These are phyloP conservation scores for Saccharomycopsis olivae DNA, from an alignment of 805 yeast genomes.

Conservation along the genomic window DNA sequence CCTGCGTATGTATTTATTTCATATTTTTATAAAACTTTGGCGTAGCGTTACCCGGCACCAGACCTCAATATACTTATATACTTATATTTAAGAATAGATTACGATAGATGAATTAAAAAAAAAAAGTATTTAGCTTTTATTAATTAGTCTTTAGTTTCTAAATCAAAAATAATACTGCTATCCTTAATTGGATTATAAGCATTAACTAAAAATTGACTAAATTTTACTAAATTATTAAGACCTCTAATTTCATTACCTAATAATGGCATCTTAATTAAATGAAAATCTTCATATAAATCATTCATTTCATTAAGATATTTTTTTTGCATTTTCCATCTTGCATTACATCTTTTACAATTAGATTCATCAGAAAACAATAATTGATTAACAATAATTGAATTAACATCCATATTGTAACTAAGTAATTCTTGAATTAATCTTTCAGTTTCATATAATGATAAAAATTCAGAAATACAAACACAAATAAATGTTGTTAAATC, in stretches of 20 bases:
- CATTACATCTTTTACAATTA: constrained; percentile 77
- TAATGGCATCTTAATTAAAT: constrained; percentile 89
- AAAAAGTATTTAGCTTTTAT: background rate
- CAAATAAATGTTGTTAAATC: constrained; percentile 92
- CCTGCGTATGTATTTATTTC: too few species aligned
- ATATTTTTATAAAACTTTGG: too few species aligned
- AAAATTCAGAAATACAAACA: constrained; percentile 94
- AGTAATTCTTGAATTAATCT: constrained; percentile 94
- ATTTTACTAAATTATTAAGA: constrained; percentile 68
- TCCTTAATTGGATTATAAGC: constrained; percentile 68
- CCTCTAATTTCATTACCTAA: constrained; percentile 95
- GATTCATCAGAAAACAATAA: constrained; percentile 75
- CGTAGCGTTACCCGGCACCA: too few species aligned
- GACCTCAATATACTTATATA: too few species aligned
- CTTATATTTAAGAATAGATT: too few species aligned
- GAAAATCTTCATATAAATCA: constrained; percentile 95
- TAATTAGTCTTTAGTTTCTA: constrained; percentile 21
- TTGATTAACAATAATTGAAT: constrained; percentile 92
- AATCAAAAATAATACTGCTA: constrained; percentile 26
- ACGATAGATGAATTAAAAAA: too few species aligned
- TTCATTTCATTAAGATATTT: constrained; percentile 92
- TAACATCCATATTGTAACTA: constrained; percentile 92
- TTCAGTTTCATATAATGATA: constrained; percentile 94
- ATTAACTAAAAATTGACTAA: constrained; percentile 68
- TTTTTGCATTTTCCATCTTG: constrained; percentile 93